These are phyloP conservation scores for Discostella stelligeroides DNA, from an alignment of 108 stramenopile genomes.

Conservation along the genomic window DNA sequence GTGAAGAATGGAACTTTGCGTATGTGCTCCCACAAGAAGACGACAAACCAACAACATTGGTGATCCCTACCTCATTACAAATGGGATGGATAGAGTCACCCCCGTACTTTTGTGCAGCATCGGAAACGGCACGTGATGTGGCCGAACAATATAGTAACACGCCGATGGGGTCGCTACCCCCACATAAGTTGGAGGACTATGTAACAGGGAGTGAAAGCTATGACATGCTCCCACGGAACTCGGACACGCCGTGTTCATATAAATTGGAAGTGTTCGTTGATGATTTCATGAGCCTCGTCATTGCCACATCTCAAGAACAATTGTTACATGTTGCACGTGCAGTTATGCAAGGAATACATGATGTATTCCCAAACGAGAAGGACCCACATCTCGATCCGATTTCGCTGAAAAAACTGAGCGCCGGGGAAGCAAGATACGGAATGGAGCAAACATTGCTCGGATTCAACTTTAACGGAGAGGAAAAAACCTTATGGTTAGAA, in stretches of 20 bases:
- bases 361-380: background rate
- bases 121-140: background rate
- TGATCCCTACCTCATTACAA: slow-evolving; percentile 3
- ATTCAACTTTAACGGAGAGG: background rate
- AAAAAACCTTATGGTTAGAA: slow-evolving; percentile 1
- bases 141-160: too few relatives aligned
- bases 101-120: too few relatives aligned
- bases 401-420: background rate
- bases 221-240: too few relatives aligned
- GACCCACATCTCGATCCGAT: background rate
- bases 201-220: background rate
- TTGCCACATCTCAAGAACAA: background rate
- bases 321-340: background rate
- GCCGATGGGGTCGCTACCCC: too few relatives aligned
- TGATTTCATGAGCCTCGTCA: background rate
- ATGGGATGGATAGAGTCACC: too few relatives aligned
- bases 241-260: too few relatives aligned
- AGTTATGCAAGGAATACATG: background rate
- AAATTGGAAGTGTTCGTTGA: too few relatives aligned
- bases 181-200: background rate
- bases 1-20: slow-evolving; percentile 21
- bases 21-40: background rate
- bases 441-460: background rate
- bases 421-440: too few relatives aligned
- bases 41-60: background rate